Conservation (phyloP, 208 protist genomes). For the Dictyostelium gargantuum region DNA sequence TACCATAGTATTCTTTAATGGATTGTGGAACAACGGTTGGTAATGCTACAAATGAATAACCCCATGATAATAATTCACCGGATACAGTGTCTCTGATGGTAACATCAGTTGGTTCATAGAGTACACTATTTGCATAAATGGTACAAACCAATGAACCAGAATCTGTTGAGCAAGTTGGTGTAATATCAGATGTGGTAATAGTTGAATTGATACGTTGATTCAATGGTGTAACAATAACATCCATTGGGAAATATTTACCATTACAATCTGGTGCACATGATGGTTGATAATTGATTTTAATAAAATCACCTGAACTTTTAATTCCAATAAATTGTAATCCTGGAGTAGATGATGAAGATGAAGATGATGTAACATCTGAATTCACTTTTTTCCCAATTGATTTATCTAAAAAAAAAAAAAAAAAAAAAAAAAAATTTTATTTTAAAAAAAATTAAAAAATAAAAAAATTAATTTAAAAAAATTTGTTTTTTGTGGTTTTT, state of each 20-base stretch:
- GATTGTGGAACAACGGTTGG: slow-evolving; percentile 6
- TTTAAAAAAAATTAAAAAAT: too few species aligned
- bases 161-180: neutral
- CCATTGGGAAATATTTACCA: slow-evolving; percentile 20
- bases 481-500: too few species aligned
- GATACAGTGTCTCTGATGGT: neutral
- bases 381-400: neutral
- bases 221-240: neutral
- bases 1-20: slow-evolving; percentile 7
- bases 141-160: neutral
- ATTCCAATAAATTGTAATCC: neutral
- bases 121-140: neutral
- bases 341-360: neutral
- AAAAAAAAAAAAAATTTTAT: neutral
- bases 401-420: neutral
- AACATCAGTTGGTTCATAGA: neutral
- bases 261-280: neutral
- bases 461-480: too few species aligned
- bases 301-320: neutral
- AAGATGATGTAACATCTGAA: neutral
- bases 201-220: neutral
- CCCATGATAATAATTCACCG: neutral
- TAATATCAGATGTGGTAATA: neutral
- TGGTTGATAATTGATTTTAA: neutral
- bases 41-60: neutral